Evolutionary conservation across 768 basidiomycete species (phyloP), one percentile per base, ranked within the genome.

Genomic region (Suillus paluster): DNA sequence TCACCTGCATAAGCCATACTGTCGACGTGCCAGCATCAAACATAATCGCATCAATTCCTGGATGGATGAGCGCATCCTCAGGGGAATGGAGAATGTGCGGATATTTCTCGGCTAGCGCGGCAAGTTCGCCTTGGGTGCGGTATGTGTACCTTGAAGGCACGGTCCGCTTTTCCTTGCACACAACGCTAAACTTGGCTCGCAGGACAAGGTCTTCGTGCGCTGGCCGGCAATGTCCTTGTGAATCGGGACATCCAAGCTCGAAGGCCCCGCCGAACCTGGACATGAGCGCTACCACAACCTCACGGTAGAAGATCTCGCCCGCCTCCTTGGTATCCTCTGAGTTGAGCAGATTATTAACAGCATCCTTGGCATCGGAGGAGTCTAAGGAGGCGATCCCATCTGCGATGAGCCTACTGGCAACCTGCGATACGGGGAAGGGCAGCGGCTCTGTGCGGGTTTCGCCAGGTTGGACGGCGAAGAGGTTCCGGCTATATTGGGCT

Each of bases 1-100:
- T 21, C 33, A 53, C 52, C 33, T 53, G 52, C n/a, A 53, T 36
- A 36, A 53, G 52, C 33, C 52, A 53, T n/a, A 53, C 52, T 15
- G 52, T 53, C 12, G 49, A 34, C 33, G 52, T 53, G 14, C 14
- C 34, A 15, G 34, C 52, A n/a, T 53, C 14, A 3, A 50, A 50
- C 49, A 50, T 50, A 19, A 50, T 50, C 11, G 49, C 33, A 6
- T 53, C 52, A 36, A 34, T 53, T 5, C 30, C 52, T 15, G 33
- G 52, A 33, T 53, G 33, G 7, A 36, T 21, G 15, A 54, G 53
- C 15, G 15, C 53, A 54, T 23, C 34, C 9, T 25, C 9, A 3
- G 53, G 34, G 34, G 53, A 38, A 17, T 36, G 36, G 21, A 36
- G 36, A 23, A 54, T 10, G 19, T n/a, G 19, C 30, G 49, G 49